Evolutionary conservation across 2,329 filamentous ascomycete species (phyloP), one percentile per base, ranked within the genome.

Genomic region (Furcasterigmium sp.): DNA sequence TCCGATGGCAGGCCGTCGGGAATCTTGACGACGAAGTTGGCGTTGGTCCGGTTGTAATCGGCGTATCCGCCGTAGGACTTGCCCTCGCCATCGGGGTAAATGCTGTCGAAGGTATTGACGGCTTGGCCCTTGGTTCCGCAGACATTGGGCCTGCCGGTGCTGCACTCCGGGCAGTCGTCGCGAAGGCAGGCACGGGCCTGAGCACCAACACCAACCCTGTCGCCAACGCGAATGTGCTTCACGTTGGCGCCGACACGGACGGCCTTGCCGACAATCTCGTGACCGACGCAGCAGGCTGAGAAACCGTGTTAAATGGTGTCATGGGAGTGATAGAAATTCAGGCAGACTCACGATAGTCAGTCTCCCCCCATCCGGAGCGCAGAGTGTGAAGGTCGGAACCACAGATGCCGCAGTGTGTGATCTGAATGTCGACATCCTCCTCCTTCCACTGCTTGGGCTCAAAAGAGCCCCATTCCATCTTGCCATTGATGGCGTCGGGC

Each of bases 391-490:
- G 39, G 50, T 84, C 80, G 1, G 73, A 75, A 43, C 78, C 81
- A 56, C 82, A 85, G 49, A 85, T 73, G 47, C 82, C 81, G 54
- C 80, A 84, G 64, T 84, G 80, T 3, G 77, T 75, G 49, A 86
- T 64, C 54, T 76, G 69, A 51, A 86, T 81, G 54, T 85, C 82
- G 42, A 86, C 62, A 48, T 85, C 80, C 20, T 70, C 75, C 56
- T 85, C 81, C 36, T 80, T 74, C 75, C 79, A 85, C n/a, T 65
- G 61, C 67, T 85, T 85, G 29, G 80, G 80, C 59, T 80, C 68
- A 43, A 75, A 84, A 44, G 74, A 62, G 32, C 63, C 64, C 74
- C 75, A 78, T 25, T 65, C 56, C 74, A 78, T 76, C 42, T 77
- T 75, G 42, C 73, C 74, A 5, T 76, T 56, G 46, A 56, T 63